Percentiles rank a stretch among this genome's conserved stretches.
These are phyloP conservation scores for Kentomonas sorsogonicus DNA, from an alignment of 208 protist species.

Conservation along the genomic window DNA sequence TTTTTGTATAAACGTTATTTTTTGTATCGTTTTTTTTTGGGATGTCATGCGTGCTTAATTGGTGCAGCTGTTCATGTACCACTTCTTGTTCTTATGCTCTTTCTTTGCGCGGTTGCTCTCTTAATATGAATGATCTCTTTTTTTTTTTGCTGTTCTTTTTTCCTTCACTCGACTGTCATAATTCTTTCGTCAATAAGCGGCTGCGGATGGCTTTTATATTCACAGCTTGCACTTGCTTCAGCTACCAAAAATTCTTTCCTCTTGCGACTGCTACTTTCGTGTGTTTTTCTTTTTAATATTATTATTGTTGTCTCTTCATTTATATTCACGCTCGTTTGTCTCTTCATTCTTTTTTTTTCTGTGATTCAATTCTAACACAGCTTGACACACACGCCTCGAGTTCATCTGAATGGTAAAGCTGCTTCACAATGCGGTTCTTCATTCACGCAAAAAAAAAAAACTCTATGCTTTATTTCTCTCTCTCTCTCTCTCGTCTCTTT, in stretches of 20 bases:
- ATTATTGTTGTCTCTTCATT: conserved; percentile 7
- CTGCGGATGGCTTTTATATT: background rate
- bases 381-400: conserved; percentile 12
- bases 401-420: conserved; percentile 3
- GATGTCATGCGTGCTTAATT: background rate
- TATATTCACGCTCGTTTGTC: too few species aligned
- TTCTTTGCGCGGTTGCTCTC: conserved; percentile 13
- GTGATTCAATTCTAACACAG: background rate
- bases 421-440: background rate
- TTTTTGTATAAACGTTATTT: background rate
- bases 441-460: background rate
- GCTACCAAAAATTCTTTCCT: background rate
- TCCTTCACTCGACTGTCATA: too few species aligned
- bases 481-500: background rate
- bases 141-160: background rate
- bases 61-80: conserved; percentile 7
- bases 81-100: conserved; percentile 8
- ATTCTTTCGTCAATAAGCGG: too few species aligned
- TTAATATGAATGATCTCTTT: conserved; percentile 3
- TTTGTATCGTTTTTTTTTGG: conserved; percentile 13
- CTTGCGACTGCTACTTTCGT: background rate
- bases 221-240: background rate
- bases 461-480: too few species aligned
- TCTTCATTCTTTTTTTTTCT: conserved; percentile 8
- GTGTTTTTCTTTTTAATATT: conserved; percentile 2